Evolutionary conservation across 208 protist species (phyloP).

Genomic region (Crithidia acanthocephali): DNA sequence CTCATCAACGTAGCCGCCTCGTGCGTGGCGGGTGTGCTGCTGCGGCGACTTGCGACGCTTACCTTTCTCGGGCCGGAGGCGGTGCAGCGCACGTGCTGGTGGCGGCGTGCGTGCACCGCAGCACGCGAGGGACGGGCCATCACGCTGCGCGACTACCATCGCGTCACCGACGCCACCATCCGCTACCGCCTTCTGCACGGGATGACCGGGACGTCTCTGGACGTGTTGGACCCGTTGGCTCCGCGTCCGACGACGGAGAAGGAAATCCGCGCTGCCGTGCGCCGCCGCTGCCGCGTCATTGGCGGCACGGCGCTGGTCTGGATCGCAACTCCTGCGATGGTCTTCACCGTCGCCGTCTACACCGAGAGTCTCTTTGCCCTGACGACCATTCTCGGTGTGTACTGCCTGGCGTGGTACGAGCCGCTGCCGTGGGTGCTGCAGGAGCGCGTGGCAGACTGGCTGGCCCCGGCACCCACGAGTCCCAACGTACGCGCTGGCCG

Average conservation of each 20-base stretch:
- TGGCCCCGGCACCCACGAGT: neutral
- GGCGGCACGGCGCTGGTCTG: conserved; percentile 61
- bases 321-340: conserved; percentile 62
- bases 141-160: neutral
- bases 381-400: conserved; percentile 60
- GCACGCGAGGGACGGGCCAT: neutral
- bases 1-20: conserved; percentile 49
- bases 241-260: conserved; percentile 13
- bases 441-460: conserved; percentile 13
- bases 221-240: conserved; percentile 4
- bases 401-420: conserved; percentile 45
- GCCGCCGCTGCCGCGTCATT: conserved; percentile 41
- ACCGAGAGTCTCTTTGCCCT: conserved; percentile 79
- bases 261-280: neutral
- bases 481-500: neutral
- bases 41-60: conserved; percentile 60
- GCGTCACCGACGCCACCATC: conserved; percentile 17
- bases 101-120: neutral
- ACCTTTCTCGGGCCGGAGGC: conserved; percentile 53
- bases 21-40: conserved; percentile 45
- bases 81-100: conserved; percentile 15
- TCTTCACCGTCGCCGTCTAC: conserved; percentile 81
- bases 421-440: conserved; percentile 29
- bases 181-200: conserved; percentile 22
- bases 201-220: conserved; percentile 29